These are phyloP conservation scores for Exophiala xenobiotica DNA, from an alignment of 2,329 filamentous ascomycete species.

Conservation along the genomic window DNA sequence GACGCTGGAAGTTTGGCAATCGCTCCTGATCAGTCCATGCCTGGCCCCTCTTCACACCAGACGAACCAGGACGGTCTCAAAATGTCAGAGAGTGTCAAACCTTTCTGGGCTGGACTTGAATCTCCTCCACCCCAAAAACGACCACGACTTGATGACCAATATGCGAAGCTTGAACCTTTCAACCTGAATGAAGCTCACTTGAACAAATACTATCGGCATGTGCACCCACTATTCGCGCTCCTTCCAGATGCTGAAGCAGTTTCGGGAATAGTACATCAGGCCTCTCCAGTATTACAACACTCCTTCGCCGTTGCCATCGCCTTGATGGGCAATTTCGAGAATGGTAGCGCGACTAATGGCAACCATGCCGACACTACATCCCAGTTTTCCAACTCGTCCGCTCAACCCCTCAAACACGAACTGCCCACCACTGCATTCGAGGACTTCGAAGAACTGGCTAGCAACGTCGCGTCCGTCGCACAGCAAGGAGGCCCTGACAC, in stretches of 20 bases:
- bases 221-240: slow-evolving; percentile 26
- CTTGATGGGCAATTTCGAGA: slow-evolving; percentile 7
- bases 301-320: slow-evolving; percentile 17
- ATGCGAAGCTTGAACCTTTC: slow-evolving; percentile 6
- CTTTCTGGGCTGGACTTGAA: slow-evolving; percentile 13
- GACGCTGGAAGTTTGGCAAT: slow-evolving; percentile 27
- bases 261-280: slow-evolving; percentile 6
- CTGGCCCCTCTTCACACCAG: slow-evolving; percentile 8
- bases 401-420: neutral
- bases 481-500: slow-evolving; percentile 2
- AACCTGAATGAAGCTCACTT: slow-evolving; percentile 10
- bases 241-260: slow-evolving; percentile 24
- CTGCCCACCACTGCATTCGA: slow-evolving; percentile 6
- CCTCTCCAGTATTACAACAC: slow-evolving; percentile 7
- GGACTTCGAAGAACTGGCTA: slow-evolving; percentile 11
- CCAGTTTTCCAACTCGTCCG: slow-evolving; percentile 4
- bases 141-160: slow-evolving; percentile 13
- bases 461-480: slow-evolving; percentile 7
- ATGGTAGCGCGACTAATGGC: slow-evolving; percentile 11
- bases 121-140: slow-evolving; percentile 20
- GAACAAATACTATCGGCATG: slow-evolving; percentile 23
- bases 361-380: slow-evolving; percentile 6
- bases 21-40: slow-evolving; percentile 27
- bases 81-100: slow-evolving; percentile 5
- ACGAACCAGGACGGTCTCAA: slow-evolving; percentile 9